These are phyloP conservation scores for Spiromastix sp. DNA, from an alignment of 2,329 filamentous ascomycete genomes.

Conservation along the genomic window DNA sequence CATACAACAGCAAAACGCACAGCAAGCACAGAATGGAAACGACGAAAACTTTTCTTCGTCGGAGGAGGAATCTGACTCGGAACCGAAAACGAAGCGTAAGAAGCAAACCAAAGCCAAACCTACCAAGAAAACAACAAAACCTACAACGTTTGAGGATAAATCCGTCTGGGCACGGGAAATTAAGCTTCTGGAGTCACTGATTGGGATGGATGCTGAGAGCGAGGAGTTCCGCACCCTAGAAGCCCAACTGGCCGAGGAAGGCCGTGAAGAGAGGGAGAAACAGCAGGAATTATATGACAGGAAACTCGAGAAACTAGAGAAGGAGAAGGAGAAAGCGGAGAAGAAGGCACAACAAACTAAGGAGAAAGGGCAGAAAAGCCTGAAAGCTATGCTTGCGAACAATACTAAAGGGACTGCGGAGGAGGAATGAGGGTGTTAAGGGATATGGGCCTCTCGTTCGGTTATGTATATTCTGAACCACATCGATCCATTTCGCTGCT, in stretches of 20 bases:
- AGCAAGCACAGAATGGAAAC: conserved; percentile 4
- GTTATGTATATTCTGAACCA: too few species aligned
- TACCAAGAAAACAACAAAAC: conserved; percentile 14
- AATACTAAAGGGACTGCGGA: conserved; percentile 29
- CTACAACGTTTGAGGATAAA: conserved; percentile 57
- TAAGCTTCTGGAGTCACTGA: conserved; percentile 79
- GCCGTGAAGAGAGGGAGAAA: conserved; percentile 60
- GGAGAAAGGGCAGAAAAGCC: background rate
- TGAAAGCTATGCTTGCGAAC: conserved; percentile 8
- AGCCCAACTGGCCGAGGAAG: conserved; percentile 53
- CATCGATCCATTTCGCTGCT: too few species aligned
- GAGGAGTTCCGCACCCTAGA: conserved; percentile 61
- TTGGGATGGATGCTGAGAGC: conserved; percentile 71
- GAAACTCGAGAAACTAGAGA: conserved; percentile 39
- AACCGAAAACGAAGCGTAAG: conserved; percentile 15
- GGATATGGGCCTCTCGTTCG: background rate
- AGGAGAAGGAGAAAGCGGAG: conserved; percentile 43
- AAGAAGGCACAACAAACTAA: background rate
- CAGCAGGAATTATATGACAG: conserved; percentile 70
- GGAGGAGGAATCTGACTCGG: conserved; percentile 13
- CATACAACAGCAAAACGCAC: conserved; percentile 26
- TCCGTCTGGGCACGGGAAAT: conserved; percentile 87
- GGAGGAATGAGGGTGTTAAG: conserved; percentile 17
- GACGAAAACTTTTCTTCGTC: conserved; percentile 10
- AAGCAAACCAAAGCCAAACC: conserved; percentile 15